Evolutionary conservation across 31 red algal genomes (phyloP), one percentile per base, ranked within the genome.

Genomic region (Bonnemaisonia californica): DNA sequence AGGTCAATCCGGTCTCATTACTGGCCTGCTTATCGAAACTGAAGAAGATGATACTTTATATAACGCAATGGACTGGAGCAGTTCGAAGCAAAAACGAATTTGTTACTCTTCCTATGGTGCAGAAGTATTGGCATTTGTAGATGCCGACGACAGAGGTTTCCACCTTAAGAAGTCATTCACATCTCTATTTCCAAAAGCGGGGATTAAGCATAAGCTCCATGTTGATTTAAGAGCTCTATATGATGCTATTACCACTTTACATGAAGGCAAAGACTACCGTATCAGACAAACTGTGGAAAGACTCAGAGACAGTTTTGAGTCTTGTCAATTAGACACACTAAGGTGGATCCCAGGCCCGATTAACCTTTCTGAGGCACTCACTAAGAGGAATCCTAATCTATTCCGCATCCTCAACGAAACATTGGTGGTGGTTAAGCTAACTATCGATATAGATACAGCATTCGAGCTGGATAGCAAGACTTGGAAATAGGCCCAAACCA

Each of bases 41-140:
- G 38, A 26, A 4, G 45, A 51, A 7, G 41, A 21, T 12, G 38
- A 1, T 24, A 26, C 24, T 28, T 22, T 73, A 54, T 73, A 56
- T 38, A 35, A 73, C 41, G 21, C 31, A 22, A 73, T 73, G 22
- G 69, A 73, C 51, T 73, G 69, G 69, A 40, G 38, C 18, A 47
- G 37, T 21, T 19, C 21, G 21, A 73, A 73, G 24, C 56, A 73
- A 41, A 18, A 31, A 19, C 41, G 69, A 54, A 29, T 73, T 41
- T 47, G 69, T 41, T 38, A 73, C 24, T 73, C 69, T 21, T 51
- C 40, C 24, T 73, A 47, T 3, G 33, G 37, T 12, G 11, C 69
- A 18, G 38, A 73, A 47, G 51, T 73, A n/a, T 26, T 73, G 23
- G 69, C 69, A 27, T 18, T 22, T 29, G 36, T 41, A 4, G 41